Evolutionary conservation across 176 grass and related monocot genomes (phyloP), one percentile per base, ranked within the genome.

Genomic region (Ensete glaucum): DNA sequence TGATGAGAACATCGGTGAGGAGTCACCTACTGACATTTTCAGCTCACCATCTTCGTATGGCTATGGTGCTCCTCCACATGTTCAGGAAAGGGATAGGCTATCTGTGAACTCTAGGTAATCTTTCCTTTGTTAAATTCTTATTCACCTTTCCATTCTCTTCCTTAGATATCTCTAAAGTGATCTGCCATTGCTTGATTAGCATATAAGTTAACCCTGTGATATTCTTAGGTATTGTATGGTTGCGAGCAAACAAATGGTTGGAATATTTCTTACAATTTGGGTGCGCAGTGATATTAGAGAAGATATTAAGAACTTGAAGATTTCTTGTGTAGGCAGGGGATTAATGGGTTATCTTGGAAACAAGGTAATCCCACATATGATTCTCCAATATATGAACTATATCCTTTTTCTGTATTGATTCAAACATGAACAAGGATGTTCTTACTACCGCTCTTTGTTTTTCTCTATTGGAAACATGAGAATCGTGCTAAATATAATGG

Each of bases 331-430:
- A 83, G 92, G 92, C 7, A 91, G 92, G 76, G 92, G 92, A 53
- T 85, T 96, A 68, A 96, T 96, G 92, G 92, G 92, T 64, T 96
- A 89, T 82, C 92, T 96, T 29, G 89, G 92, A 75, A 96, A 96
- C 77, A 96, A 96, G 92, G 92, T 96, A 86, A 4, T 15, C 1
- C 64, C 55, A 67, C 1, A 26, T 52, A 24, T 50, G 9, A 60
- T 78, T 24, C 50, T 63, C 23, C 9, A 26, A 26, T 1, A 60
- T 5, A 19, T 0, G 2, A n/a, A 60, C 14, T 60, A 15, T 20
- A 60, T 17, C 17, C n/a, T 60, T 16, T 20, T 60, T 60, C 14
- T 60, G 13, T 57, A 57, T 16, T 57, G 55, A 14, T 57, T 57
- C 55, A 57, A 57, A 57, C 55, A 57, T 10, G 2, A 64, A 24